Evolutionary conservation across 116 monocot genomes (phyloP), one percentile per base, ranked within the genome.

Genomic region (Zostera marina): DNA sequence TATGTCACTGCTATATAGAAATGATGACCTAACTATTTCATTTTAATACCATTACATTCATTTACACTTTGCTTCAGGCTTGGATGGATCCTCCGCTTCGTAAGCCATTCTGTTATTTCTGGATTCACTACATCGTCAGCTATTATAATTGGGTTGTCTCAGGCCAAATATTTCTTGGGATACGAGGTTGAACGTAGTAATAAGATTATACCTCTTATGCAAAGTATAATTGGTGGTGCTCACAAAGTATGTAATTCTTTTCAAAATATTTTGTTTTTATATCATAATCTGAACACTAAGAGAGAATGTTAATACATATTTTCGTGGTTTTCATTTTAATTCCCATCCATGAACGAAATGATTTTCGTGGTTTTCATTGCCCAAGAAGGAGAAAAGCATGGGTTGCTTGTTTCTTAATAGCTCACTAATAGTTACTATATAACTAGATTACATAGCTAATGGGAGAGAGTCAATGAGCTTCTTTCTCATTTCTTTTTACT

Each of bases 71-170:
- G 41, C 12, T 71, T 14, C 80, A 96, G 96, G 76, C 78, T 96
- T 48, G 96, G 96, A 0, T 96, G 96, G 96, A 73, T 96, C 25
- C 64, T 96, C 22, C 84, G 96, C 20, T 96, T 96, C 63, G 78
- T 96, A 39, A 96, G 96, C 59, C 96, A 89, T 45, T 85, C 96
- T 39, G 96, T 96, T 53, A 96, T 96, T 58, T 96, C 96, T 60
- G 96, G 96, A 7, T 96, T 96, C 57, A 82, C 79, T 44, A 85
- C 96, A 63, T 76, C 96, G 66, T 96, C 96, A 22, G 79, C 96
- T 17, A 76, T 96, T 73, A 88, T 96, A 23, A 96, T 96, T 70
- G 85, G 74, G 21, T 63, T 96, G 58, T 96, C 96, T 23, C 96
- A 96, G 72, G 74, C 75, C 26, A 96, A 96, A 66, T 96, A 96